Percentiles rank a stretch among this genome's conserved stretches.
phyloP scores from a whole-genome alignment of 768 basidiomycete genomes.

The Chalciporus sphaerocephalus region DNA sequence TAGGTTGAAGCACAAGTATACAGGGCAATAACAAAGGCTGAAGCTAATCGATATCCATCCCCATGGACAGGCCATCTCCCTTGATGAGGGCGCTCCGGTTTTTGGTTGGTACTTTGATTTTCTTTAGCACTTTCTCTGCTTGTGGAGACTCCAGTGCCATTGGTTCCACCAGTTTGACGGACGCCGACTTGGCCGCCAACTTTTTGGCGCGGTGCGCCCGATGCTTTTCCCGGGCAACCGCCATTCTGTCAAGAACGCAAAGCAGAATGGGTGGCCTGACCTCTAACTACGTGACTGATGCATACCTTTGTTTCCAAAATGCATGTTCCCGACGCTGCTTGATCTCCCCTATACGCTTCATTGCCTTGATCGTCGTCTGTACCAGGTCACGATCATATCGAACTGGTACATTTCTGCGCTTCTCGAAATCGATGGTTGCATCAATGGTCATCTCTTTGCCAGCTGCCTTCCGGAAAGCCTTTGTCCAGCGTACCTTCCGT shows the following conservation, averaged over 20 bases:
- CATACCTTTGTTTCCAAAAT: constrained; percentile 91
- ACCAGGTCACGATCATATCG: constrained; percentile 94
- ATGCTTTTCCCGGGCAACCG: constrained; percentile 72
- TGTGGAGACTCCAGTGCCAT: constrained; percentile 41
- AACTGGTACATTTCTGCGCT: constrained; percentile 94
- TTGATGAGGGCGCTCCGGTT: constrained; percentile 69
- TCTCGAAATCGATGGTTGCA: constrained; percentile 98
- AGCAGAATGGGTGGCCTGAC: background rate
- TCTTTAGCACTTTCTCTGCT: constrained; percentile 59
- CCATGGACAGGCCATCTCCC: constrained; percentile 85
- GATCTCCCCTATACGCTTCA: constrained; percentile 94
- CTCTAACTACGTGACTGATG: background rate
- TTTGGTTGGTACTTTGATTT: constrained; percentile 68
- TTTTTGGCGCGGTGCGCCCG: constrained; percentile 68
- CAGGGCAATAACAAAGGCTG: constrained; percentile 29
- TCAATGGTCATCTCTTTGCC: constrained; percentile 99
- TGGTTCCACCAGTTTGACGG: constrained; percentile 67
- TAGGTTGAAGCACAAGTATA: background rate
- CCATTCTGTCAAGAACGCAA: constrained; percentile 59
- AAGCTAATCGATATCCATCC: constrained; percentile 81
- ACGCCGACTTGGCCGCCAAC: constrained; percentile 46
- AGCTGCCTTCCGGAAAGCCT: constrained; percentile 96
- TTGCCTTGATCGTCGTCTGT: constrained; percentile 90
- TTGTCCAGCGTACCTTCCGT: constrained; percentile 98
- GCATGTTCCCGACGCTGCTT: constrained; percentile 84